phyloP scores from a whole-genome alignment of 1,284 basidiomycete genomes.

The Leucoagaricus sp. region DNA sequence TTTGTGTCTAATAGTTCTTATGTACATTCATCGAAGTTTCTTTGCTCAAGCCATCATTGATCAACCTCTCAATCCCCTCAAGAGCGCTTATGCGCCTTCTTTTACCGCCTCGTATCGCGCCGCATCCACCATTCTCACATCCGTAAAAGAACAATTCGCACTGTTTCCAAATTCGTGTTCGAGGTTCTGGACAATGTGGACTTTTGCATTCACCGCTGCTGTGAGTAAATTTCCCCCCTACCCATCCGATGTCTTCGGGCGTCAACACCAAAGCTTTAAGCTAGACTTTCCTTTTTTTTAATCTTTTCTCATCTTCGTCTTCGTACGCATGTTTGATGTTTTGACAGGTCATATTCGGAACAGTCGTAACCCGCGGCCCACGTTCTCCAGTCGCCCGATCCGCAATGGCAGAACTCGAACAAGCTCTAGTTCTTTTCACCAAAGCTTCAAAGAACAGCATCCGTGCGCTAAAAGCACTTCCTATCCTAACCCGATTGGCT shows the following conservation, averaged over 20 bases:
- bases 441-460: slow-evolving; percentile 56
- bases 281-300: not conserved
- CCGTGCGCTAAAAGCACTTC: slow-evolving; percentile 60
- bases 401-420: slow-evolving; percentile 64
- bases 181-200: slow-evolving; percentile 66
- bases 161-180: slow-evolving; percentile 51
- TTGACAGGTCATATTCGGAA: slow-evolving; percentile 70
- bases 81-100: slow-evolving; percentile 60
- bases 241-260: slow-evolving; percentile 1
- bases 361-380: slow-evolving; percentile 65
- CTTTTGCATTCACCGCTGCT: slow-evolving; percentile 51
- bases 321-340: too few species aligned
- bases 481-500: slow-evolving; percentile 52
- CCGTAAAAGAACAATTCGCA: slow-evolving; percentile 54
- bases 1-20: too few species aligned
- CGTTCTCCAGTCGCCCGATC: slow-evolving; percentile 55
- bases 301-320: not conserved
- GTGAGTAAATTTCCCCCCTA: slow-evolving; percentile 26
- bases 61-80: slow-evolving; percentile 57
- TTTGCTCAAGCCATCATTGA: slow-evolving; percentile 72
- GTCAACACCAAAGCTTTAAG: not conserved
- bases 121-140: slow-evolving; percentile 57
- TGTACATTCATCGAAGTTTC: slow-evolving; percentile 70
- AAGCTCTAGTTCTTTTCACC: slow-evolving; percentile 58
- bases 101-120: slow-evolving; percentile 65